Evolutionary conservation across 305 asterid genomes (phyloP).

Genomic region (Fraxinus sp.): DNA sequence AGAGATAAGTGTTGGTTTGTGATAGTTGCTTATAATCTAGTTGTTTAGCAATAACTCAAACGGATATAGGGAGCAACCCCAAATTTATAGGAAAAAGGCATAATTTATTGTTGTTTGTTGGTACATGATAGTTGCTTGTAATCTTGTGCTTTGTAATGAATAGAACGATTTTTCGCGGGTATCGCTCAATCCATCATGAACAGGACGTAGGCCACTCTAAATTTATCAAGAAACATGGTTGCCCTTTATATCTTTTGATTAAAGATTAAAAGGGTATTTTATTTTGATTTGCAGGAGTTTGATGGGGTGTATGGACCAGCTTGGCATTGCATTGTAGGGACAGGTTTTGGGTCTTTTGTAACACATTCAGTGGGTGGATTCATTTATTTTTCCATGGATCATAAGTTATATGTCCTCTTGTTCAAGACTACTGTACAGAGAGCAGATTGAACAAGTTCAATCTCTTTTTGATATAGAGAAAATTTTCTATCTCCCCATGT

Average conservation of each 20-base stretch:
- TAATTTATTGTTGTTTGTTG: neutral
- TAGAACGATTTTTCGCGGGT: neutral
- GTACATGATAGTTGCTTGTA: neutral
- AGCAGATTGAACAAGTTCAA: slow-evolving; percentile 40
- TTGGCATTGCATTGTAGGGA: slow-evolving; percentile 94
- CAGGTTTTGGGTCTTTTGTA: slow-evolving; percentile 91
- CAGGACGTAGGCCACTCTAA: neutral
- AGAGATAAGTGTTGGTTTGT: neutral
- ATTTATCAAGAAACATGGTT: neutral
- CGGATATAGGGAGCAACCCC: neutral
- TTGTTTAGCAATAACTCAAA: neutral
- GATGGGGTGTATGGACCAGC: slow-evolving; percentile 96
- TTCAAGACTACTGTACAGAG: slow-evolving; percentile 88
- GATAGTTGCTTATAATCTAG: neutral
- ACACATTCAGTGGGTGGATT: slow-evolving; percentile 93
- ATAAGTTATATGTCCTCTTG: slow-evolving; percentile 66
- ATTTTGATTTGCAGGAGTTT: slow-evolving; percentile 62
- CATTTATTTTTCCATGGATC: slow-evolving; percentile 89
- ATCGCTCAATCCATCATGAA: neutral
- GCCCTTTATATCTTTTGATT: neutral
- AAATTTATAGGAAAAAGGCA: neutral
- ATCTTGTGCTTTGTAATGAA: neutral
- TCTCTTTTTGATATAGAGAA: slow-evolving; percentile 22
- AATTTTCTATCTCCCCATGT: slow-evolving; percentile 21
- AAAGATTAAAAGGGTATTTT: slow-evolving; percentile 14